Conservation (phyloP, 768 basidiomycete species). For the Clavulina sp. region DNA sequence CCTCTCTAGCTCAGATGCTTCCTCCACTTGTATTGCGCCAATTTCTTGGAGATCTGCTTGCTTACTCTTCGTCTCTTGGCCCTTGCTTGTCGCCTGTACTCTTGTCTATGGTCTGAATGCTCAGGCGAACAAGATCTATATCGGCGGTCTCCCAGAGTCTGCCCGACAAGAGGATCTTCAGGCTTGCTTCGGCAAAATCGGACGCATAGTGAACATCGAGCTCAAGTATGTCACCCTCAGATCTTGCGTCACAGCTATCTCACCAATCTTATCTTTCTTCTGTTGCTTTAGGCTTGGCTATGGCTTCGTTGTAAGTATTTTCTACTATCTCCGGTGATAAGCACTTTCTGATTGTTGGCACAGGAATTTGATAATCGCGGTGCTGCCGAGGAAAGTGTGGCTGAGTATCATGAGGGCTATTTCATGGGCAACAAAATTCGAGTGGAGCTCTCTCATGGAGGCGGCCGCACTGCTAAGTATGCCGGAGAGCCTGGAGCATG, state of each 20-base stretch:
- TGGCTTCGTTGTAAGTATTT: constrained; percentile 62
- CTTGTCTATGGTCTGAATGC: too few species aligned
- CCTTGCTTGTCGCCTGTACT: too few species aligned
- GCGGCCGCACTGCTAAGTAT: constrained; percentile 63
- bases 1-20: too few species aligned
- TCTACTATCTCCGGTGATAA: background rate
- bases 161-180: constrained; percentile 73
- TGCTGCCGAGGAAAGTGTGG: constrained; percentile 73
- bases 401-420: constrained; percentile 73
- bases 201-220: constrained; percentile 56
- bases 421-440: constrained; percentile 91
- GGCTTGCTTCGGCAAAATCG: constrained; percentile 76
- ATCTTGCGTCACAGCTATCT: background rate
- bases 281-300: constrained; percentile 47
- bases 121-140: constrained; percentile 88
- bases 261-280: constrained; percentile 8
- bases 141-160: constrained; percentile 76
- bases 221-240: constrained; percentile 45
- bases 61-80: too few species aligned
- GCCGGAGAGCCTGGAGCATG: constrained; percentile 77
- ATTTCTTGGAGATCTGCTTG: too few species aligned
- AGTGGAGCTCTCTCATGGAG: constrained; percentile 72
- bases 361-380: constrained; percentile 73
- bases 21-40: too few species aligned
- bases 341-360: constrained; percentile 6